Evolutionary conservation across 2,329 filamentous ascomycete genomes (phyloP).

Genomic region (Epichloe typhina): DNA sequence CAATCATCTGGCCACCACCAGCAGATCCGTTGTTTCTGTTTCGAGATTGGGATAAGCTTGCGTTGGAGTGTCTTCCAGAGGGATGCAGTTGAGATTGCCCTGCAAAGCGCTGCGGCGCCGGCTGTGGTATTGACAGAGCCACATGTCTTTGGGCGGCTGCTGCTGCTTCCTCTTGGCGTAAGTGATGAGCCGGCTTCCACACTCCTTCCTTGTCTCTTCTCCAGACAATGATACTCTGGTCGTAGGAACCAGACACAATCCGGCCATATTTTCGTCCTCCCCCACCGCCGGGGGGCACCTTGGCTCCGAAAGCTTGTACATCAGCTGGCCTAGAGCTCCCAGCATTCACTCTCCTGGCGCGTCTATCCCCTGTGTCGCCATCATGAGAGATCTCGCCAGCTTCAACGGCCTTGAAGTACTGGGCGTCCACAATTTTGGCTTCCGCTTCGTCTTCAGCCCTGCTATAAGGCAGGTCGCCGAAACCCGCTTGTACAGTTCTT

Average conservation of each 20-base stretch:
- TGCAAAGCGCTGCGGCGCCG: not conserved
- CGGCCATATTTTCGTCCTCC: conserved; percentile 79
- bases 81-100: not conserved
- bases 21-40: not conserved
- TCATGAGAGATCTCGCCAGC: conserved; percentile 32
- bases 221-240: conserved; percentile 94
- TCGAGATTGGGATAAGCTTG: not conserved
- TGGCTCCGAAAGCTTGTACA: conserved; percentile 69
- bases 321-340: conserved; percentile 65
- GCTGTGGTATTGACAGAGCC: not conserved
- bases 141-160: conserved; percentile 29
- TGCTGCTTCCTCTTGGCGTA: conserved; percentile 62
- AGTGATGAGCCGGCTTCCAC: conserved; percentile 66
- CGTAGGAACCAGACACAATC: conserved; percentile 96
- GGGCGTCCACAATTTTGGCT: conserved; percentile 58
- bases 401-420: conserved; percentile 52
- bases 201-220: conserved; percentile 70
- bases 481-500: conserved; percentile 87
- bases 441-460: conserved; percentile 60
- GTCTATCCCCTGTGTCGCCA: conserved; percentile 18
- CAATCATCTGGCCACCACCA: not conserved
- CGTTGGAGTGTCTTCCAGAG: not conserved
- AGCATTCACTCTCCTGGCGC: conserved; percentile 42
- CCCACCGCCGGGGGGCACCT: conserved; percentile 85
- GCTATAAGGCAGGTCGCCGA: conserved; percentile 76